Percentiles rank a stretch among this genome's conserved stretches.
These are phyloP conservation scores for Adansonia digitata DNA, from an alignment of 345 rosid species.

Conservation along the genomic window DNA sequence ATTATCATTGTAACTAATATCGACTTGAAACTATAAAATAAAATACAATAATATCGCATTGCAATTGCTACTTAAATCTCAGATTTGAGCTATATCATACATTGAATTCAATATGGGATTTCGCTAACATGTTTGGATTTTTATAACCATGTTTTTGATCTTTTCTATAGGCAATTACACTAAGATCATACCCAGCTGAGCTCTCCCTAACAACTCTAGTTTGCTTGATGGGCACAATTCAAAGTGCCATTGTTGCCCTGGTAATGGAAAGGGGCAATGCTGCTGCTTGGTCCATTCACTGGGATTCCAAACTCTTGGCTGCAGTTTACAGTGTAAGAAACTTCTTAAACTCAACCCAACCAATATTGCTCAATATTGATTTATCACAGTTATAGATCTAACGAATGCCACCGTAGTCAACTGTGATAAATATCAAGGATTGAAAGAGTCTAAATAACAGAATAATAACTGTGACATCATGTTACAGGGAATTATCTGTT, in stretches of 20 bases:
- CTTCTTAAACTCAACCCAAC: neutral
- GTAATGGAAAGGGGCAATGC: constrained; percentile 44
- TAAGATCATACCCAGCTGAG: constrained; percentile 69
- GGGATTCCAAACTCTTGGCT: constrained; percentile 52
- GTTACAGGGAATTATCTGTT: constrained; percentile 39
- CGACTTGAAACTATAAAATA: too few relatives aligned
- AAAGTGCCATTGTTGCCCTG: constrained; percentile 48
- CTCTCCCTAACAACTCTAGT: constrained; percentile 66
- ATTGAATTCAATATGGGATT: neutral
- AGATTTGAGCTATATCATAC: neutral
- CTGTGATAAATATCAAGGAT: too few relatives aligned
- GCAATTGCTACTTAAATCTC: too few relatives aligned
- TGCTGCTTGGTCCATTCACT: constrained; percentile 51
- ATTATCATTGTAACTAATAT: too few relatives aligned
- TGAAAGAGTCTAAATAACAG: neutral
- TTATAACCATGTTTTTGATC: neutral
- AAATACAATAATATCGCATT: too few relatives aligned
- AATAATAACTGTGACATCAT: neutral
- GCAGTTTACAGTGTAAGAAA: constrained; percentile 66
- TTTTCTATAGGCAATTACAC: constrained; percentile 50
- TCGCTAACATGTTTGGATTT: neutral
- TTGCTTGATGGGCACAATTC: constrained; percentile 66
- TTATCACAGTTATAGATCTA: neutral
- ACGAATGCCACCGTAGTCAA: too few relatives aligned
- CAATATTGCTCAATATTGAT: neutral